Percentiles rank a stretch among this genome's conserved stretches.
Conservation (phyloP, 2,329 filamentous ascomycete genomes). For the Fusarium domesticum region DNA sequence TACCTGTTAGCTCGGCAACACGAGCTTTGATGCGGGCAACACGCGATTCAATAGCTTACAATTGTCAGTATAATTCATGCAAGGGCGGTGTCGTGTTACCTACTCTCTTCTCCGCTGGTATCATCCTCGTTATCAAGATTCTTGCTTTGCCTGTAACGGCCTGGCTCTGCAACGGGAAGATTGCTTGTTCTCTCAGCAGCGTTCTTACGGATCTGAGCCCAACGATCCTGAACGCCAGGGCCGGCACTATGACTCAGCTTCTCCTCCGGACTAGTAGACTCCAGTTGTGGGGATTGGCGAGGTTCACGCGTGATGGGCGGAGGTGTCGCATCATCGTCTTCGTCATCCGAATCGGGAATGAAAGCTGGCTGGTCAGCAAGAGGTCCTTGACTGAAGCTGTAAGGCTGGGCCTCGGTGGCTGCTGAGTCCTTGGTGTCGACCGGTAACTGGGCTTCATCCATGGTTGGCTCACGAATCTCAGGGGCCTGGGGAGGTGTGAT, state of each 20-base stretch:
- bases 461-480: constrained; percentile 21
- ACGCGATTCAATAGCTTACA: constrained; percentile 83
- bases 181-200: constrained; percentile 75
- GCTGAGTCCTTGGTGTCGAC: constrained; percentile 11
- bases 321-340: constrained; percentile 46
- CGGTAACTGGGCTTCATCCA: constrained; percentile 21
- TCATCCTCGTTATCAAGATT: constrained; percentile 71
- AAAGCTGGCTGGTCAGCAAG: constrained; percentile 84
- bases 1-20: constrained; percentile 88
- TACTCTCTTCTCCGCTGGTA: constrained; percentile 93
- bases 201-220: constrained; percentile 95
- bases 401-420: constrained; percentile 36
- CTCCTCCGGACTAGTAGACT: constrained; percentile 31
- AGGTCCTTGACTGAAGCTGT: constrained; percentile 83
- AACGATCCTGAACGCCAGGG: constrained; percentile 64
- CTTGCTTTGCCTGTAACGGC: constrained; percentile 54
- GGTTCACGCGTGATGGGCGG: constrained; percentile 50
- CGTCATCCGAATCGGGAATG: constrained; percentile 56
- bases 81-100: constrained; percentile 44
- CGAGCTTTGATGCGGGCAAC: constrained; percentile 97
- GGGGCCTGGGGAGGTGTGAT: constrained; percentile 22
- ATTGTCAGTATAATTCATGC: constrained; percentile 21
- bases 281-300: constrained; percentile 25
- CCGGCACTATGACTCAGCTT: constrained; percentile 35
- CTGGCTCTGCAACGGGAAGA: constrained; percentile 64